Percentiles rank a stretch among this genome's conserved stretches.
phyloP scores from a whole-genome alignment of 192 early-diverging fungal genomes.

The Coemansia furcata region DNA sequence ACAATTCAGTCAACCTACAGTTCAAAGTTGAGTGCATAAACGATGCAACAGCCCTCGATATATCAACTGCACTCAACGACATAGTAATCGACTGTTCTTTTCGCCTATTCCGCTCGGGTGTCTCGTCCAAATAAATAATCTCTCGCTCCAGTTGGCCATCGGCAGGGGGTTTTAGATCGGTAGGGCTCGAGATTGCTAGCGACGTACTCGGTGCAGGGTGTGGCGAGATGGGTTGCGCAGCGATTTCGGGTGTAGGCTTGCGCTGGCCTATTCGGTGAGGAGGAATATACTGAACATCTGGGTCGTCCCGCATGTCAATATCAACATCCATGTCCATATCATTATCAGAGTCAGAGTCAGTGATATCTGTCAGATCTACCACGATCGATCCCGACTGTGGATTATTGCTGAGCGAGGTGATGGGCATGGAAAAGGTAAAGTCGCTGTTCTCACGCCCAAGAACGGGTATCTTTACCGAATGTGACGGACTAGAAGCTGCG shows the following conservation, averaged over 20 bases:
- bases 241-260: background rate
- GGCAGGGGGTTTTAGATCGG: background rate
- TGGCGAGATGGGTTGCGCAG: background rate
- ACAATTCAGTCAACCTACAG: slow-evolving; percentile 24
- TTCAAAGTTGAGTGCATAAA: slow-evolving; percentile 10
- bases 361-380: background rate
- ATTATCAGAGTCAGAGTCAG: background rate
- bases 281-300: background rate
- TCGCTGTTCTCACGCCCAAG: background rate
- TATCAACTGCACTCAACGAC: slow-evolving; percentile 9
- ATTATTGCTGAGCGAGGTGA: background rate
- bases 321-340: slow-evolving; percentile 11
- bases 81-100: background rate
- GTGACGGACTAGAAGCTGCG: background rate
- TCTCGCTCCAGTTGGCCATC: slow-evolving; percentile 1
- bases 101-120: slow-evolving; percentile 1
- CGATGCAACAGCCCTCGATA: slow-evolving; percentile 23
- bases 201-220: background rate
- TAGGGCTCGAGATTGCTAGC: background rate
- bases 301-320: slow-evolving; percentile 11
- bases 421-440: background rate
- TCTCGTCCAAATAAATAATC: slow-evolving; percentile 33
- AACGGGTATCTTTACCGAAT: background rate
- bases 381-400: background rate
- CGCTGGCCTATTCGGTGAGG: background rate